A percentile compares a stretch with the other conserved stretches of the same genome.
Evolutionary conservation across 2,329 filamentous ascomycete genomes (phyloP).

Genomic region (Ceratocystis harringtonii): DNA sequence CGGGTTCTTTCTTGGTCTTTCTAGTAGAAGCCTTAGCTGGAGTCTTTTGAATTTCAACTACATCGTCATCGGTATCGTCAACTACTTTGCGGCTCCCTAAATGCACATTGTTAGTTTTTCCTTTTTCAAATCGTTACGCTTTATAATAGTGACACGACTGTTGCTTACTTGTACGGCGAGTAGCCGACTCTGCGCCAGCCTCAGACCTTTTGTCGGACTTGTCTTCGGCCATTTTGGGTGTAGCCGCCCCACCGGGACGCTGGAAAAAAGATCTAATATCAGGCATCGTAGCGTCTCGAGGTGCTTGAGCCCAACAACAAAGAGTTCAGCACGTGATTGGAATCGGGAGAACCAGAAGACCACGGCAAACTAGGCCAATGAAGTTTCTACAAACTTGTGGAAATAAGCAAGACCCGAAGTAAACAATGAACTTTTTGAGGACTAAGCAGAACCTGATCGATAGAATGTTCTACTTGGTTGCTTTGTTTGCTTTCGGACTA

Average conservation of each 20-base stretch:
- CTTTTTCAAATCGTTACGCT: no score
- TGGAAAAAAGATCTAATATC: slow-evolving; percentile 90
- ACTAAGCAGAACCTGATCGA: neutral
- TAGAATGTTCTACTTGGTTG: neutral
- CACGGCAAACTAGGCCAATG: neutral
- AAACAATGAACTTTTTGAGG: neutral
- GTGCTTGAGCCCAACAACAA: slow-evolving; percentile 1
- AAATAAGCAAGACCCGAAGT: neutral
- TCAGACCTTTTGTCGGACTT: slow-evolving; percentile 33
- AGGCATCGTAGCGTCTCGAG: slow-evolving; percentile 23
- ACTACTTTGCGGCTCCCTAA: slow-evolving; percentile 51
- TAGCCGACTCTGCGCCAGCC: slow-evolving; percentile 24
- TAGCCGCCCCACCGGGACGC: slow-evolving; percentile 48
- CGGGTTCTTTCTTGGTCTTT: slow-evolving; percentile 38
- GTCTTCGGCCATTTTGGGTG: slow-evolving; percentile 31
- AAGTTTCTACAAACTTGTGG: neutral
- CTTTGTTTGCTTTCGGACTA: neutral
- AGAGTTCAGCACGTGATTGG: neutral
- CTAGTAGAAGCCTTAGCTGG: slow-evolving; percentile 38
- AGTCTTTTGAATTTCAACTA: slow-evolving; percentile 25
- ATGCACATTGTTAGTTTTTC: slow-evolving; percentile 18
- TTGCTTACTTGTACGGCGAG: slow-evolving; percentile 30
- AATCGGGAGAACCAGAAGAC: neutral
- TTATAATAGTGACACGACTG: neutral
- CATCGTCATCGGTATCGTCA: slow-evolving; percentile 61